These are phyloP conservation scores for Coleophoma eucalyptorum DNA, from an alignment of 2,329 filamentous ascomycete genomes.

Conservation along the genomic window DNA sequence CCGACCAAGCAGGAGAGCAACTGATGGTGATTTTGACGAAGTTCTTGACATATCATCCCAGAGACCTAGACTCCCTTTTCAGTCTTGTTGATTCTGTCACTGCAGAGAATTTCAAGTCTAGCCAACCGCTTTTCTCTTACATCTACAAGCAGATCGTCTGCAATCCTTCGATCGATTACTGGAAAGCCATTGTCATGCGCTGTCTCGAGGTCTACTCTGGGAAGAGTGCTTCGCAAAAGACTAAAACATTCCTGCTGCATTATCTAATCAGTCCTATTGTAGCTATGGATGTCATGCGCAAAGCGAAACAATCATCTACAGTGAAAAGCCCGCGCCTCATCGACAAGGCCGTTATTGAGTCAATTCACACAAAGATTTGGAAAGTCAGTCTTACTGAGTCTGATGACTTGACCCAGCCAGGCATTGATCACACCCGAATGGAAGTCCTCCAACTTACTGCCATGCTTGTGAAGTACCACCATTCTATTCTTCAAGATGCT, in stretches of 20 bases:
- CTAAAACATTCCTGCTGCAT: conserved; percentile 89
- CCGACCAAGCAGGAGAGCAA: conserved; percentile 85
- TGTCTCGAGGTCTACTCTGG: conserved; percentile 85
- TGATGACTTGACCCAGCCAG: conserved; percentile 79
- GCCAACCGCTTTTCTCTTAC: conserved; percentile 72
- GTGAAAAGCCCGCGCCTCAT: conserved; percentile 68
- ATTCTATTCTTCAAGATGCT: conserved; percentile 80
- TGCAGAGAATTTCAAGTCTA: conserved; percentile 74
- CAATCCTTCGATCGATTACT: conserved; percentile 80
- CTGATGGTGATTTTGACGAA: conserved; percentile 81
- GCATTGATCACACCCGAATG: conserved; percentile 93
- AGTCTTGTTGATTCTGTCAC: conserved; percentile 81
- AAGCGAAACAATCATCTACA: conserved; percentile 57
- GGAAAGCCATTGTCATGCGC: conserved; percentile 75
- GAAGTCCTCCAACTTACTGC: conserved; percentile 93
- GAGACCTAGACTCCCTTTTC: conserved; percentile 81
- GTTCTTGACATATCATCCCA: conserved; percentile 70
- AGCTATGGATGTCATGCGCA: conserved; percentile 90
- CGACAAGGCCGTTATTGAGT: conserved; percentile 82
- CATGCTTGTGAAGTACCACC: conserved; percentile 92
- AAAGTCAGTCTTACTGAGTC: conserved; percentile 80
- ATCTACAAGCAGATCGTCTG: conserved; percentile 83
- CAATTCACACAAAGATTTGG: conserved; percentile 91
- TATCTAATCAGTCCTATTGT: conserved; percentile 94
- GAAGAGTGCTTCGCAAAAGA: conserved; percentile 76